Evolutionary conservation across 1,139 yeast genomes (phyloP), one percentile per base, ranked within the genome.

Genomic region (Hyphopichia khmerensis): DNA sequence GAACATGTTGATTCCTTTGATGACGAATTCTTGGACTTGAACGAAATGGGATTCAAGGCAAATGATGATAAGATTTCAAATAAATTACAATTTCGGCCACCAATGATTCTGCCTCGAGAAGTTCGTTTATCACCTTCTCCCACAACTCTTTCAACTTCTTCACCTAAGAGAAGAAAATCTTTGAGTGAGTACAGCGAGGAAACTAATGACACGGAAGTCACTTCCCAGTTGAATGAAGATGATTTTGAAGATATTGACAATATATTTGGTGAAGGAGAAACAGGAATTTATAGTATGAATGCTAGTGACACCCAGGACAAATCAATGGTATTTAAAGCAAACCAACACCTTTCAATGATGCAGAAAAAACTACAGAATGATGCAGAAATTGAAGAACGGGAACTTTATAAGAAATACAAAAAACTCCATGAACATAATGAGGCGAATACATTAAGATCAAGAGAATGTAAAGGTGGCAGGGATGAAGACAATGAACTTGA

Each of bases 161-260:
- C 64, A 2, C 64, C 65, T n/a, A 59, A 56, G 38, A 27, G 41
- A 34, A 34, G 38, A 29, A 59, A 57, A 36, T 50, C 68, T 4
- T 48, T 68, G 35, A 62, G 69, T 43, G 72, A 67, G 31, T 69
- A 66, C 43, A 66, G 73, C 47, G 75, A 69, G 44, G 70, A 57
- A 8, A 50, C 56, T 9, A 60, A 64, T 33, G 74, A 67, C 24
- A 72, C 78, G 1, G 75, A 70, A 39, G 60, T 64, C 31, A 72
- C 77, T 0, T 65, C 72, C 2, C 67, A 70, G 37, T 55, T 70
- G 45, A 62, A 68, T 40, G 76, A 68, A 33, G 72, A 69, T 3
- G 77, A 67, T 33, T 69, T 72, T 47, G 75, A 69, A 40, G 73
- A 69, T 35, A 50, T 71, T 38, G 77, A 71, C 44, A 61, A 68